phyloP scores from a whole-genome alignment of 2,329 filamentous ascomycete species.

The Arthrobotrys musiformis region DNA sequence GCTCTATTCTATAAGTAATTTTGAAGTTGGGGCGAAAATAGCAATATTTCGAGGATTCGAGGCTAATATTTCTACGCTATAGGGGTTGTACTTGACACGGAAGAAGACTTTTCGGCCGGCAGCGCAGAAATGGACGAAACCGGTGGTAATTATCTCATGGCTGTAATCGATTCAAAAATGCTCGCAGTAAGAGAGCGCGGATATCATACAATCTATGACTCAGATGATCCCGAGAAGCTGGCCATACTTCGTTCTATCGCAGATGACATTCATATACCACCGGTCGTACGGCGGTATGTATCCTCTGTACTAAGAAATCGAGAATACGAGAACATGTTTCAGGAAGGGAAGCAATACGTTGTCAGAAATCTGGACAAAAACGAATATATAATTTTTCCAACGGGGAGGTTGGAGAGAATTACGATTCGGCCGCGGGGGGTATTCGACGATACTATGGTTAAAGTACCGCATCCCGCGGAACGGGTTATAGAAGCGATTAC shows the following conservation, averaged over 20 bases:
- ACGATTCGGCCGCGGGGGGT: not conserved
- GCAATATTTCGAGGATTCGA: no score
- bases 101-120: not conserved
- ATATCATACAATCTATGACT: conserved; percentile 43
- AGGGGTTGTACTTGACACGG: conserved; percentile 11
- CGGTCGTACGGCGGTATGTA: not conserved
- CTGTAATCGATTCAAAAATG: conserved; percentile 10
- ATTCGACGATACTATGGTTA: conserved; percentile 17
- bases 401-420: conserved; percentile 5
- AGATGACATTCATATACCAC: not conserved
- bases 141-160: not conserved
- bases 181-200: conserved; percentile 17
- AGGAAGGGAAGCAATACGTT: conserved; percentile 1
- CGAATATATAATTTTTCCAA: conserved; percentile 24
- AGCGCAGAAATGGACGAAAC: not conserved
- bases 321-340: conserved; percentile 43
- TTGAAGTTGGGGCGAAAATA: no score
- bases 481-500: conserved; percentile 25
- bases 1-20: no score
- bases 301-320: conserved; percentile 13
- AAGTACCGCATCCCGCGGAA: conserved; percentile 8
- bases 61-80: not conserved
- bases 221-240: conserved; percentile 15
- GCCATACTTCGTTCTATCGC: conserved; percentile 5
- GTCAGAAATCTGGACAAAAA: conserved; percentile 35